A percentile compares a stretch with the other conserved stretches of the same genome.
Evolutionary conservation across 208 protist genomes (phyloP).

Genomic region (Wallacemonas sp.): DNA sequence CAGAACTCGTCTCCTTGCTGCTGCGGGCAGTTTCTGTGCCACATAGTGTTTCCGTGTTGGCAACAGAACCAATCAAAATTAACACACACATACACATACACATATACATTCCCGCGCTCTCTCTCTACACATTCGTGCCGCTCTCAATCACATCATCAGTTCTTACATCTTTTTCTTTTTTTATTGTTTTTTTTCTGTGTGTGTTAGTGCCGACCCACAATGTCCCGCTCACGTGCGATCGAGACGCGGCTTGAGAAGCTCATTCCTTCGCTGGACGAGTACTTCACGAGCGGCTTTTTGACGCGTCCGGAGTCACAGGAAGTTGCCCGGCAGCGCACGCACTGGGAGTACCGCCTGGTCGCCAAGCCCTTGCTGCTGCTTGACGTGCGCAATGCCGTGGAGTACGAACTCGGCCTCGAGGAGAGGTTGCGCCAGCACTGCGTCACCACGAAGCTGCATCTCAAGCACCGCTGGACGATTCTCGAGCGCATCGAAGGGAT

Average conservation of each 20-base stretch:
- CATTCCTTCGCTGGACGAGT: constrained; percentile 82
- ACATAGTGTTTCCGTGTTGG: too few species aligned
- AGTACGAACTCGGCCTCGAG: constrained; percentile 80
- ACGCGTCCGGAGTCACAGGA: constrained; percentile 63
- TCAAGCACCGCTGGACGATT: constrained; percentile 81
- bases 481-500: constrained; percentile 82
- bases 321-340: constrained; percentile 69
- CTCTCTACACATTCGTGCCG: too few species aligned
- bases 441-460: constrained; percentile 57
- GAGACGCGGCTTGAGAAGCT: constrained; percentile 89
- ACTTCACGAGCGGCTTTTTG: constrained; percentile 83
- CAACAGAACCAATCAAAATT: too few species aligned
- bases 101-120: constrained; percentile 14
- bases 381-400: constrained; percentile 76
- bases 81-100: constrained; percentile 24
- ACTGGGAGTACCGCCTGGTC: constrained; percentile 88
- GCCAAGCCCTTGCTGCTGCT: constrained; percentile 85
- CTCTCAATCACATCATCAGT: too few species aligned
- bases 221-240: constrained; percentile 84
- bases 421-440: constrained; percentile 65
- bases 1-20: too few species aligned
- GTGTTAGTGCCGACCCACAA: too few species aligned
- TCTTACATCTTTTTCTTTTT: constrained; percentile 1
- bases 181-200: neutral
- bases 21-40: too few species aligned